These are phyloP conservation scores for Suhomyces panamericanus DNA, from an alignment of 1,139 yeast species.

Conservation along the genomic window DNA sequence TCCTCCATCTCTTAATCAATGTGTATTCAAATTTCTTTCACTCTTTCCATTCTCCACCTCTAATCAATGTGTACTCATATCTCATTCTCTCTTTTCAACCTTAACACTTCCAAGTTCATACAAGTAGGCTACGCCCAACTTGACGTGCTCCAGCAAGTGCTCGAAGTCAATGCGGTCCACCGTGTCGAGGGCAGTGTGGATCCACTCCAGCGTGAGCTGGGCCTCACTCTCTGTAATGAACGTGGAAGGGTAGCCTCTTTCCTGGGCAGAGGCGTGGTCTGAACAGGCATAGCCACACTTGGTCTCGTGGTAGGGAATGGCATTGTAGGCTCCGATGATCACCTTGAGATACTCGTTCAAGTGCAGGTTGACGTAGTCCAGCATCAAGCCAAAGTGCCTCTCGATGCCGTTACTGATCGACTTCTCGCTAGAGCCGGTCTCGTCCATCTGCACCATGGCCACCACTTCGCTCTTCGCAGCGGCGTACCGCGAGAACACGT, in stretches of 20 bases:
- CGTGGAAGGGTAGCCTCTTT: slow-evolving; percentile 80
- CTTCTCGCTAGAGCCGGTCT: slow-evolving; percentile 81
- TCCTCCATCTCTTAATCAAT: no score
- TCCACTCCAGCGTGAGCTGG: slow-evolving; percentile 60
- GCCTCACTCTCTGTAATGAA: slow-evolving; percentile 79
- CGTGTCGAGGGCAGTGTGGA: slow-evolving; percentile 80
- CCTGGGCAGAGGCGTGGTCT: slow-evolving; percentile 85
- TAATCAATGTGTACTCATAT: no score
- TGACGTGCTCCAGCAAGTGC: slow-evolving; percentile 57
- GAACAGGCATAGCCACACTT: slow-evolving; percentile 91
- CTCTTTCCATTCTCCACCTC: no score
- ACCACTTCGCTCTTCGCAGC: slow-evolving; percentile 52
- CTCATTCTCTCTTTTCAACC: neutral
- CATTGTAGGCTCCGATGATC: slow-evolving; percentile 60
- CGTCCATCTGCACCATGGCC: slow-evolving; percentile 91
- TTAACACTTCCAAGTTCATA: slow-evolving; percentile 49
- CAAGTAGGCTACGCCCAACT: slow-evolving; percentile 68
- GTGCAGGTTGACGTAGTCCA: slow-evolving; percentile 64
- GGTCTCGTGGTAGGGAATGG: slow-evolving; percentile 71
- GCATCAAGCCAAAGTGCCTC: slow-evolving; percentile 80
- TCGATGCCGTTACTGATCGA: slow-evolving; percentile 53
- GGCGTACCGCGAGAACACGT: slow-evolving; percentile 62
- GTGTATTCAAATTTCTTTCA: no score
- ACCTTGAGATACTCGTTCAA: slow-evolving; percentile 65
- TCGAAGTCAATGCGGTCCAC: slow-evolving; percentile 66